Conservation (phyloP, 23 red algal genomes). For the Chondrus crispus region DNA sequence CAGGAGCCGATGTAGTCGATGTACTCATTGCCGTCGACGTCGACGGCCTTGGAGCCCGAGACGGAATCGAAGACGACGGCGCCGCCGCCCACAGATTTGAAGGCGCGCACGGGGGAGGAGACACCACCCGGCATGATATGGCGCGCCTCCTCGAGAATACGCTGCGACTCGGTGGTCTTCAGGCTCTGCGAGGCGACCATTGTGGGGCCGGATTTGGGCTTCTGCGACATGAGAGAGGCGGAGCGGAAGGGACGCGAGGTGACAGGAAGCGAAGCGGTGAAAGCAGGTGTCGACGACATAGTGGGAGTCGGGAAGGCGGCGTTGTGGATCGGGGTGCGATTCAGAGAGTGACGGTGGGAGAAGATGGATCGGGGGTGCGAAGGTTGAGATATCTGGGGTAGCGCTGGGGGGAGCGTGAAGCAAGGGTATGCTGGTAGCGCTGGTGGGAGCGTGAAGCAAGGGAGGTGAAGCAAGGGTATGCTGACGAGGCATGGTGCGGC, state of each 20-base stretch:
- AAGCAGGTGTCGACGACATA: not conserved
- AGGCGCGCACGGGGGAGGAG: conserved; percentile 90
- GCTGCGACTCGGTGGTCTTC: conserved; percentile 71
- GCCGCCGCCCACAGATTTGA: conserved; percentile 90
- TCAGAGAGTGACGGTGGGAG: not conserved
- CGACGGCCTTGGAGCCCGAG: conserved; percentile 87
- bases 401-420: not conserved
- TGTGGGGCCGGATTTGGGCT: not conserved
- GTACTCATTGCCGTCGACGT: conserved; percentile 98
- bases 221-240: not conserved
- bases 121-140: conserved; percentile 98
- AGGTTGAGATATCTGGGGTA: not conserved
- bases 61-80: conserved; percentile 95
- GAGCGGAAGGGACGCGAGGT: not conserved
- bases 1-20: conserved; percentile 99
- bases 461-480: too few species aligned
- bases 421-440: not conserved
- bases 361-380: not conserved
- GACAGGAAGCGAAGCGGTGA: conserved; percentile 19
- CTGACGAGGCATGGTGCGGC: too few species aligned
- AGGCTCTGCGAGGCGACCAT: conserved; percentile 77
- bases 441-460: not conserved
- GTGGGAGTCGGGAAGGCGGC: too few species aligned
- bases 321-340: too few species aligned
- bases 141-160: conserved; percentile 80